phyloP scores from a whole-genome alignment of 768 basidiomycete genomes.

The Holtermanniella nyarrowii region DNA sequence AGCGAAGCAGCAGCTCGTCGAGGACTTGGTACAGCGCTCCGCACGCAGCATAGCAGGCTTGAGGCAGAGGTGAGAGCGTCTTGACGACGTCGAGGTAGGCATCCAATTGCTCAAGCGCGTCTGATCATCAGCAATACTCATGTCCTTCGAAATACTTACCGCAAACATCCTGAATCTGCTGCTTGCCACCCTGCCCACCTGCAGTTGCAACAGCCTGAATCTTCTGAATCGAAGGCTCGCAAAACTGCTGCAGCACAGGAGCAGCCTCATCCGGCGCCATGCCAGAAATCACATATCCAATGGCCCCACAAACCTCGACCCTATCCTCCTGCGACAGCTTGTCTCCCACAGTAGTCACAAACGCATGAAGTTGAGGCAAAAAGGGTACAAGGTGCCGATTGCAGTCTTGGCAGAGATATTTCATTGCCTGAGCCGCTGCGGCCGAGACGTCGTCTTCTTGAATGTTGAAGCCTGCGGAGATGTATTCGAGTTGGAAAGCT shows the following conservation, averaged over 20 bases:
- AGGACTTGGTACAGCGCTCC: slow-evolving; percentile 74
- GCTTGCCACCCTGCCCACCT: slow-evolving; percentile 52
- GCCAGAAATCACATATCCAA: slow-evolving; percentile 84
- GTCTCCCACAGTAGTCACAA: slow-evolving; percentile 65
- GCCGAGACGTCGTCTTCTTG: slow-evolving; percentile 63
- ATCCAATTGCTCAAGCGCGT: slow-evolving; percentile 83
- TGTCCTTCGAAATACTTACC: slow-evolving; percentile 48
- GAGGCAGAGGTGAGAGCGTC: slow-evolving; percentile 68
- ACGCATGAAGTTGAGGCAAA: slow-evolving; percentile 80
- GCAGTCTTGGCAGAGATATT: slow-evolving; percentile 94
- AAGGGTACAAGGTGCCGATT: slow-evolving; percentile 88
- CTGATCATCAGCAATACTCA: slow-evolving; percentile 42
- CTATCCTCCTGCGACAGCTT: slow-evolving; percentile 78
- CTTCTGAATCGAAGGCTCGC: slow-evolving; percentile 67
- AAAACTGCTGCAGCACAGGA: slow-evolving; percentile 73
- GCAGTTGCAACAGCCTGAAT: slow-evolving; percentile 58
- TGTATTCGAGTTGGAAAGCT: slow-evolving; percentile 72
- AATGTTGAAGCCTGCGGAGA: slow-evolving; percentile 82
- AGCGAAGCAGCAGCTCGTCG: slow-evolving; percentile 66
- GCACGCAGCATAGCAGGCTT: slow-evolving; percentile 65
- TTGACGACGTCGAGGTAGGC: slow-evolving; percentile 77
- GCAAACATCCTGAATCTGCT: slow-evolving; percentile 58
- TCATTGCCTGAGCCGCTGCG: slow-evolving; percentile 90
- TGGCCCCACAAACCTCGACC: slow-evolving; percentile 87
- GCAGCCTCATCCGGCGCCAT: slow-evolving; percentile 88